Evolutionary conservation across 176 grass and related monocot species (phyloP).

Genomic region (Aegilops tauschii): DNA sequence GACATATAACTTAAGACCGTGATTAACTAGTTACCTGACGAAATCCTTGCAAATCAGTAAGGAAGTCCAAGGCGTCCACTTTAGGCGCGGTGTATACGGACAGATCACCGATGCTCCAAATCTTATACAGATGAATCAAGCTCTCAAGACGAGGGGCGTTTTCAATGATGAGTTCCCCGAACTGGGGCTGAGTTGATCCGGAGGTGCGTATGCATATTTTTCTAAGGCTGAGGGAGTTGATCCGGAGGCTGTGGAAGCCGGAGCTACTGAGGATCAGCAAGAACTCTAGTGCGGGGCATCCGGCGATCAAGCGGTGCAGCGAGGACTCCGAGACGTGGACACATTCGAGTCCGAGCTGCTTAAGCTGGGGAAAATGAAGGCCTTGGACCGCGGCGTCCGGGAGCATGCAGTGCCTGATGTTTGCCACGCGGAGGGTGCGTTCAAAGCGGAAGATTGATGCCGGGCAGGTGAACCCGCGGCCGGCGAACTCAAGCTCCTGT

Average conservation of each 20-base stretch:
- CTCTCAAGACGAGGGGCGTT: neutral
- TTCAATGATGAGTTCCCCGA: neutral
- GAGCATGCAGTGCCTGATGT: neutral
- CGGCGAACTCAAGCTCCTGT: neutral
- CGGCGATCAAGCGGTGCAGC: neutral
- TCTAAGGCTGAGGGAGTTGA: neutral
- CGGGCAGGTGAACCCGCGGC: neutral
- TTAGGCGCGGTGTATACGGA: neutral
- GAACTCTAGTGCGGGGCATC: neutral
- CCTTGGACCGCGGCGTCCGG: fast-evolving
- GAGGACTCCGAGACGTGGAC: neutral
- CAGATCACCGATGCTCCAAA: neutral
- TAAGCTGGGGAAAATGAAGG: neutral
- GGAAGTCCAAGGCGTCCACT: neutral
- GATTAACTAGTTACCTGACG: neutral
- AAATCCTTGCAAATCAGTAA: neutral
- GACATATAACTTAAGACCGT: neutral
- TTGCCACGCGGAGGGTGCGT: neutral
- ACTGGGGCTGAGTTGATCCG: neutral
- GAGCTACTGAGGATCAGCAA: neutral
- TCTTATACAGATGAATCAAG: neutral
- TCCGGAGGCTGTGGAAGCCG: neutral
- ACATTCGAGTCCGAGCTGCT: neutral
- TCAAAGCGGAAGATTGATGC: conserved; percentile 25
- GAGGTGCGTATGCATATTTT: neutral